Evolutionary conservation across 495 filamentous ascomycete species (phyloP), one percentile per base, ranked within the genome.

Genomic region (Penicillium coprophilum): DNA sequence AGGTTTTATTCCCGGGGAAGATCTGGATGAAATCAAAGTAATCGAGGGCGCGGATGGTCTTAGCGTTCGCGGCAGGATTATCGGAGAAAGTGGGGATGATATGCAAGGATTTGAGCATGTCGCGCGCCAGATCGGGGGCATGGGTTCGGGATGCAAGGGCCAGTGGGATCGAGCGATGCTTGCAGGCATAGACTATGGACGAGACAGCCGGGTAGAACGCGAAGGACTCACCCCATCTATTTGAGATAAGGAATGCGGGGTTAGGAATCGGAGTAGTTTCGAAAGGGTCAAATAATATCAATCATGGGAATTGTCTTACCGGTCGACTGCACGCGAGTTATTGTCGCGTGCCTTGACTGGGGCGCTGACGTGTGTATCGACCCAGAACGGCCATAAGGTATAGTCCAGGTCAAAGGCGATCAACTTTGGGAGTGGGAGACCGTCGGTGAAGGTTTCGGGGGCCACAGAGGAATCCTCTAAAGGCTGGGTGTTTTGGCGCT

Each of bases 351-450:
- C 65, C 59, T 90, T 90, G 48, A 98, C 76, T 1, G 94, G 93
- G 11, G 88, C 81, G 50, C 85, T 86, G 64, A 93, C 86, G 70
- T 96, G 91, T 13, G 91, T 96, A 76, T 97, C 94, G 3, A 91
- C 86, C 92, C 93, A 98, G 77, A 96, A 96, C 4, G 92, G 91
- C 94, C 94, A 97, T 1, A 98, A 80, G 0, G 94, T 98, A 77
- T 96, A 97, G 78, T 98, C 94, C 48, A 97, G 82, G 70, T 98
- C 94, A 74, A 98, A 96, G 54, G 88, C 87, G 58, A 98, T 82
- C 57, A 95, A 74, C 59, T 87, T 90, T 1, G 94, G 94, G 3
- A 98, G 84, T 1, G 91, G 88, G 0, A 84, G 81, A 53, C 85
- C 85, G 71, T 98, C 92, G 46, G 72, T 81, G 68, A 96, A 85